Percentiles rank a stretch among this genome's conserved stretches.
These are phyloP conservation scores for Xylaria sp. DNA, from an alignment of 2,329 filamentous ascomycete species.

Conservation along the genomic window DNA sequence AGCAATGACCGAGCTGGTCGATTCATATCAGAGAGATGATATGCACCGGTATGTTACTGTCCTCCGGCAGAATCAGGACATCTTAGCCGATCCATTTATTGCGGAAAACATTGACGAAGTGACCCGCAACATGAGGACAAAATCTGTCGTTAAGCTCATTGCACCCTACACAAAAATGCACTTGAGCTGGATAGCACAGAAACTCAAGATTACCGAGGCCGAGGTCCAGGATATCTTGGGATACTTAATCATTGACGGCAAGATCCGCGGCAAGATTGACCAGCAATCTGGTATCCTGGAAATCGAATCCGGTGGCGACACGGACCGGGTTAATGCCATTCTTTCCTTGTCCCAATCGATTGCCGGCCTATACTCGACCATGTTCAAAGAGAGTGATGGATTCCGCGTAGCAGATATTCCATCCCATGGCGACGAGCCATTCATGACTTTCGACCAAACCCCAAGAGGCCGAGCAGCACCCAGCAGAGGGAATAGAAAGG, in stretches of 20 bases:
- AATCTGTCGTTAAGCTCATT: slow-evolving; percentile 91
- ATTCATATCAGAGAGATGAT: slow-evolving; percentile 95
- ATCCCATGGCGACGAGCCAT: slow-evolving; percentile 40
- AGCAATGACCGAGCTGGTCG: slow-evolving; percentile 96
- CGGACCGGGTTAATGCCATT: slow-evolving; percentile 78
- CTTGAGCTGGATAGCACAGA: slow-evolving; percentile 84
- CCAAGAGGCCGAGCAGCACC: not conserved
- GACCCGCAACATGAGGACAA: slow-evolving; percentile 96
- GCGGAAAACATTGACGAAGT: slow-evolving; percentile 99
- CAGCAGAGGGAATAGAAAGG: slow-evolving; percentile 10
- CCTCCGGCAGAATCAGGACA: slow-evolving; percentile 85
- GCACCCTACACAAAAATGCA: slow-evolving; percentile 95
- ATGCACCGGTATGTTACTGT: slow-evolving; percentile 92
- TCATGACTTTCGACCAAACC: slow-evolving; percentile 15
- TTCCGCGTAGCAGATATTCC: slow-evolving; percentile 38
- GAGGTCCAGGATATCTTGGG: slow-evolving; percentile 97
- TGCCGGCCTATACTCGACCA: slow-evolving; percentile 72
- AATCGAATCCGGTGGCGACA: slow-evolving; percentile 79
- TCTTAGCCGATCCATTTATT: slow-evolving; percentile 93
- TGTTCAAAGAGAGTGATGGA: slow-evolving; percentile 74
- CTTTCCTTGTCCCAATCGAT: slow-evolving; percentile 78
- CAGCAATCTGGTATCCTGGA: slow-evolving; percentile 86
- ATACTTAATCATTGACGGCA: slow-evolving; percentile 90
- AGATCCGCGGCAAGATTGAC: slow-evolving; percentile 88
- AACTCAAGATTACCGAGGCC: slow-evolving; percentile 86